phyloP scores from a whole-genome alignment of 345 rosid species.

The Gossypium australe region DNA sequence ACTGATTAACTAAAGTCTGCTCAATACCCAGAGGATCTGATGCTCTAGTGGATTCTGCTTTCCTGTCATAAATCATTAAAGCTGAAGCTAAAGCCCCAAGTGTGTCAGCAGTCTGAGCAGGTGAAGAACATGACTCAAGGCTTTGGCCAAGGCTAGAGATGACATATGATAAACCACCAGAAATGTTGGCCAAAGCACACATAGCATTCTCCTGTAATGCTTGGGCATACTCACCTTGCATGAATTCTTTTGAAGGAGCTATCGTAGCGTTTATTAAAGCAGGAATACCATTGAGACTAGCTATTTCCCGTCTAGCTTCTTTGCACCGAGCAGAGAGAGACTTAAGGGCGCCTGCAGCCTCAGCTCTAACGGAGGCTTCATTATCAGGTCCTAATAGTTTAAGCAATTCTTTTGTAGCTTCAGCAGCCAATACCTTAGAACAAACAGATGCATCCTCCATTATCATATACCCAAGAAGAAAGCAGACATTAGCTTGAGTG shows the following conservation, averaged over 20 bases:
- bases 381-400: constrained; percentile 89
- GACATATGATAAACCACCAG: constrained; percentile 97
- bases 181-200: constrained; percentile 98
- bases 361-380: constrained; percentile 95
- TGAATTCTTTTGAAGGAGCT: constrained; percentile 98
- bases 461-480: constrained; percentile 95
- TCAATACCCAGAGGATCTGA: constrained; percentile 73
- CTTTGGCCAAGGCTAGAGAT: constrained; percentile 99
- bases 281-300: constrained; percentile 88
- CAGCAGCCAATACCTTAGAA: constrained; percentile 77
- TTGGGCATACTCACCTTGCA: constrained; percentile 99
- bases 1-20: constrained; percentile 87
- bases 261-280: constrained; percentile 91
- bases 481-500: constrained; percentile 90
- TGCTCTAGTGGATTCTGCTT: constrained; percentile 75
- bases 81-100: constrained; percentile 99
- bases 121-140: constrained; percentile 94
- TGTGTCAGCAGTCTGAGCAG: constrained; percentile 93
- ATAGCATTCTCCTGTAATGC: constrained; percentile 98
- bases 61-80: constrained; percentile 93
- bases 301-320: constrained; percentile 90
- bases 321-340: constrained; percentile 93
- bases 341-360: constrained; percentile 96
- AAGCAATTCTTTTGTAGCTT: constrained; percentile 81
- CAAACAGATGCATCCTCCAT: constrained; percentile 93